These are phyloP conservation scores for Colletotrichum higginsianum DNA, from an alignment of 2,329 filamentous ascomycete species.

Conservation along the genomic window DNA sequence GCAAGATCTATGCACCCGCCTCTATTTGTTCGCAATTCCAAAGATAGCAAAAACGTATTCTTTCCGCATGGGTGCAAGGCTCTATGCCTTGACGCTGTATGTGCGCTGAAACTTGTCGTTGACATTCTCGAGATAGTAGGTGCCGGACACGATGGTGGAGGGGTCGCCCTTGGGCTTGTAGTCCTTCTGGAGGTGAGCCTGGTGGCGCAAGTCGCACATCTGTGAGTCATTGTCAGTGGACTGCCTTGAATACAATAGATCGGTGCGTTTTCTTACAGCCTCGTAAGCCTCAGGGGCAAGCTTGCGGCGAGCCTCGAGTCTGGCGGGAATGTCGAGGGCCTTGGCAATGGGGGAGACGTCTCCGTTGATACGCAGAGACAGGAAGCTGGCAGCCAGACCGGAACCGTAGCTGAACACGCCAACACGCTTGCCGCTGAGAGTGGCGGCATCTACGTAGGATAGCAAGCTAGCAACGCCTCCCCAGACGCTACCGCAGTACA, in stretches of 20 bases:
- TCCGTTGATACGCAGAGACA: constrained; percentile 81
- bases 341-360: constrained; percentile 78
- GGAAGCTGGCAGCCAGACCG: constrained; percentile 79
- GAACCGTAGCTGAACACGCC: constrained; percentile 86
- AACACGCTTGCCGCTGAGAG: constrained; percentile 79
- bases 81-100: constrained; percentile 82
- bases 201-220: constrained; percentile 86
- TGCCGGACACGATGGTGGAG: constrained; percentile 76
- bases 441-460: constrained; percentile 72
- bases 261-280: constrained; percentile 66
- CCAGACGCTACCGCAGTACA: constrained; percentile 81
- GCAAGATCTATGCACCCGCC: constrained; percentile 41
- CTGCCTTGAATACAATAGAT: not conserved
- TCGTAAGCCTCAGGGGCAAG: constrained; percentile 83
- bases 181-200: constrained; percentile 86
- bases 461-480: constrained; percentile 82
- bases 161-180: constrained; percentile 79
- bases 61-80: not conserved
- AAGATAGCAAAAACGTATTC: constrained; percentile 20
- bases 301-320: constrained; percentile 75
- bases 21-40: constrained; percentile 36
- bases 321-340: constrained; percentile 78
- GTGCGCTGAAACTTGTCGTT: constrained; percentile 90
- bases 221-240: constrained; percentile 53
- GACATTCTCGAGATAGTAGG: constrained; percentile 85